Evolutionary conservation across 75 land plant species (phyloP), one percentile per base, ranked within the genome.

Genomic region (Adiantum capillusveneris): DNA sequence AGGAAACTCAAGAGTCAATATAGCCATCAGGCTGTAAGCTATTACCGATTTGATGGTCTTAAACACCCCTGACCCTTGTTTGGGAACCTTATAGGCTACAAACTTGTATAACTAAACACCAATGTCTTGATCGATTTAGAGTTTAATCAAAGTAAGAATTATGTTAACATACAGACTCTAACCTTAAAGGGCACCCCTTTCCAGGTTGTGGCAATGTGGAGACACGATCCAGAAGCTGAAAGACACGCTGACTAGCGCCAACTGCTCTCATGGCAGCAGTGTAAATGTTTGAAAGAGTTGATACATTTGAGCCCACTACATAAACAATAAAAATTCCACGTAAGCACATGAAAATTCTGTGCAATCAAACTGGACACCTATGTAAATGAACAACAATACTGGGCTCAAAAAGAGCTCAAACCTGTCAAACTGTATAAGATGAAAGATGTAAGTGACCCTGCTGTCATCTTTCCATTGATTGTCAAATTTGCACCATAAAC

Each of bases 361-460:
- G 9, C 9, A 9, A 34, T 9, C 37, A 34, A 34, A 46, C 5
- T 46, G 14, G 3, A n/a, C 5, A n/a, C 5, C 25, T 1, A 24
- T 11, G 42, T 39, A 9, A 46, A 46, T 46, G 14, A n/a, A n/a
- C 5, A n/a, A 46, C 25, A 13, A 24, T 11, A n/a, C 39, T 2
- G 2, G 20, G 1, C 17, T 30, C 19, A 2, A 42, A 2, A 26
- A 26, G 14, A 53, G 6, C 14, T 25, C 21, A n/a, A 30, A 76
- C 99, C 96, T 68, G 99, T 90, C 21, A 95, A 79, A 64, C 99
- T 95, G 62, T 95, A 95, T 31, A 95, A 87, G 44, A 95, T 90
- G 60, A 95, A 95, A 11, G 99, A 88, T 43, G 99, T 95, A 21
- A 95, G 85, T 52, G 83, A 65, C 42, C 99, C 99, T 27, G 96